Conservation (phyloP, 2,329 filamentous ascomycete species). For the Alternaria solani region DNA sequence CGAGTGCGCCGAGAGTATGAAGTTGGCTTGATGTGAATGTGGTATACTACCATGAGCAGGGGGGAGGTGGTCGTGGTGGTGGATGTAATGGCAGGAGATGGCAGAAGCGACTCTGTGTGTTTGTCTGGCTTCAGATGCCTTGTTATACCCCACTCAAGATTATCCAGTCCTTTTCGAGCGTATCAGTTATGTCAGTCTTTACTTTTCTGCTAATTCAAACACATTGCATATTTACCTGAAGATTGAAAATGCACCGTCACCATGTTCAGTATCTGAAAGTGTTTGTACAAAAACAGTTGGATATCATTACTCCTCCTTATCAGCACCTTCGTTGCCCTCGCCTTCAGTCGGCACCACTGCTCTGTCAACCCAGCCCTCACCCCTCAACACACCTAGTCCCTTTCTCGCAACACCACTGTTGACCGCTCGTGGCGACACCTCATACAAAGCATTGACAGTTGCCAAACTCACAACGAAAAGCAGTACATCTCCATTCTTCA, state of each 20-base stretch:
- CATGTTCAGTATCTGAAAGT: background rate
- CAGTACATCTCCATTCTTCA: slow-evolving; percentile 83
- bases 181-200: background rate
- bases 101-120: background rate
- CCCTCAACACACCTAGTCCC: slow-evolving; percentile 75
- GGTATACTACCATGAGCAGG: background rate
- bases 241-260: background rate
- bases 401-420: slow-evolving; percentile 74
- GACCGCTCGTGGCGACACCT: slow-evolving; percentile 73
- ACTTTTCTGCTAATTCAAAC: background rate
- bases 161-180: background rate
- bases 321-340: slow-evolving; percentile 12
- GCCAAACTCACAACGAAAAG: slow-evolving; percentile 83
- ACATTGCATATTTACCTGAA: background rate
- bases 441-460: slow-evolving; percentile 78
- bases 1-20: slow-evolving; percentile 54
- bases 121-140: slow-evolving; percentile 15
- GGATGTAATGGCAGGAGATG: slow-evolving; percentile 30
- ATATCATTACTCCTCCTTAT: slow-evolving; percentile 6
- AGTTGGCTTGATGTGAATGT: slow-evolving; percentile 32
- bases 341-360: slow-evolving; percentile 28
- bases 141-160: slow-evolving; percentile 25
- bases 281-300: background rate
- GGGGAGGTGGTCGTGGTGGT: background rate
- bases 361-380: slow-evolving; percentile 78